A percentile compares a stretch with the other conserved stretches of the same genome.
Conservation (phyloP, 768 basidiomycete genomes). For the Leccinum variicolor region DNA sequence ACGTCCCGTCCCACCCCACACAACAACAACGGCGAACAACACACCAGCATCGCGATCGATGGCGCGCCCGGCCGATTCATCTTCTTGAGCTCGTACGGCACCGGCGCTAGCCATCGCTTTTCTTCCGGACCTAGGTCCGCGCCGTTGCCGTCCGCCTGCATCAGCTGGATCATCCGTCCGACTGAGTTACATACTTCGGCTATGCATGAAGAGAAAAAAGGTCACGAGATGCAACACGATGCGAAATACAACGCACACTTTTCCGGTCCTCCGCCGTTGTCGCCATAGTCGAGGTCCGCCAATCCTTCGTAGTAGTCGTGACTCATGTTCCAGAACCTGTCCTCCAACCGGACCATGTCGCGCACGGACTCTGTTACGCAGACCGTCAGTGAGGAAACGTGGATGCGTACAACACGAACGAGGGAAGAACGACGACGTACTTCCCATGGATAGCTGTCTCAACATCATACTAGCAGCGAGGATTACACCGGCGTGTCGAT, state of each 20-base stretch:
- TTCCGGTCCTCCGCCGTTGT: constrained; percentile 8
- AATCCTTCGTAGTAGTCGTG: constrained; percentile 19
- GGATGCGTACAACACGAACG: background rate
- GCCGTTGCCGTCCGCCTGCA: constrained; percentile 11
- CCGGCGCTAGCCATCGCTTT: constrained; percentile 7
- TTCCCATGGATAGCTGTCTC: constrained; percentile 7
- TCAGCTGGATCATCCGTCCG: constrained; percentile 18
- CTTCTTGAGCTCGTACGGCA: constrained; percentile 14
- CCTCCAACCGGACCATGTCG: constrained; percentile 9
- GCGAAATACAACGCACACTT: constrained; percentile 6
- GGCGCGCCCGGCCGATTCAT: background rate
- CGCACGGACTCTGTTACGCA: constrained; percentile 12
- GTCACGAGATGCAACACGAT: background rate
- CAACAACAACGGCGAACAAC: constrained; percentile 11
- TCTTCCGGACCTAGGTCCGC: background rate
- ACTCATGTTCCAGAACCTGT: constrained; percentile 18
- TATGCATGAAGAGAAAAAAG: background rate
- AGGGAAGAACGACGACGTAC: constrained; percentile 8
- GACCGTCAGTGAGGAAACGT: background rate
- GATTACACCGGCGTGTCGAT: constrained; percentile 16
- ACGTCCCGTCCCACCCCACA: constrained; percentile 9
- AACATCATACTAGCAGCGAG: constrained; percentile 13
- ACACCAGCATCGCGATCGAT: constrained; percentile 11
- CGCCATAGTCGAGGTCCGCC: constrained; percentile 10
- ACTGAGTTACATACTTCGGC: constrained; percentile 24